phyloP scores from a whole-genome alignment of 768 basidiomycete species.

The Multifurca ochricompacta region DNA sequence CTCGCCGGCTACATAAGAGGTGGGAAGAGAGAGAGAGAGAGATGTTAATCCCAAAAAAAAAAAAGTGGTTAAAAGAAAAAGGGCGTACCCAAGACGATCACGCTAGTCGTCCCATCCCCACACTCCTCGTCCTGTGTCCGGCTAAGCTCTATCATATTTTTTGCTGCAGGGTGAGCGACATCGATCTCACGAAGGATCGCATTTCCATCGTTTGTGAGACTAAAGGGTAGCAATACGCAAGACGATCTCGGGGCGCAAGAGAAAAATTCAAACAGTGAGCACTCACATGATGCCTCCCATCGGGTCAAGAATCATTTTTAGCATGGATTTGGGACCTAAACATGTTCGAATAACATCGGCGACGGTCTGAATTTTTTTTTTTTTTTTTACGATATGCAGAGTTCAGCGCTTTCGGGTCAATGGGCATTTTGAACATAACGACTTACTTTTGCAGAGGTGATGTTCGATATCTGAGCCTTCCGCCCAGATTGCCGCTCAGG shows the following conservation, averaged over 20 bases:
- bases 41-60: neutral
- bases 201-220: slow-evolving; percentile 97
- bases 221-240: slow-evolving; percentile 27
- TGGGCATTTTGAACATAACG: neutral
- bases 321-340: slow-evolving; percentile 94
- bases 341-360: slow-evolving; percentile 98
- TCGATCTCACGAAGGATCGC: slow-evolving; percentile 98
- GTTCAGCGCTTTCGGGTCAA: slow-evolving; percentile 2
- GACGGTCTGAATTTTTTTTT: slow-evolving; percentile 90
- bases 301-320: slow-evolving; percentile 99
- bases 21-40: neutral
- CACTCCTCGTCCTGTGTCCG: slow-evolving; percentile 98
- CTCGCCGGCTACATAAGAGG: slow-evolving; percentile 64
- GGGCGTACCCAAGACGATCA: slow-evolving; percentile 85
- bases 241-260: neutral
- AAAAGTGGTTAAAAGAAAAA: neutral
- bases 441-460: slow-evolving; percentile 89
- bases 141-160: slow-evolving; percentile 99
- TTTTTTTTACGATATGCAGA: neutral
- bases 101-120: slow-evolving; percentile 96
- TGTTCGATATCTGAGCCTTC: slow-evolving; percentile 95
- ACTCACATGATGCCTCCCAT: slow-evolving; percentile 97
- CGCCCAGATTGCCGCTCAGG: slow-evolving; percentile 91
- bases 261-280: neutral
- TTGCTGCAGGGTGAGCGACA: slow-evolving; percentile 97